Percentiles rank a stretch among this genome's conserved stretches.
Evolutionary conservation across 768 basidiomycete genomes (phyloP).

Genomic region (Lactarius quietus): DNA sequence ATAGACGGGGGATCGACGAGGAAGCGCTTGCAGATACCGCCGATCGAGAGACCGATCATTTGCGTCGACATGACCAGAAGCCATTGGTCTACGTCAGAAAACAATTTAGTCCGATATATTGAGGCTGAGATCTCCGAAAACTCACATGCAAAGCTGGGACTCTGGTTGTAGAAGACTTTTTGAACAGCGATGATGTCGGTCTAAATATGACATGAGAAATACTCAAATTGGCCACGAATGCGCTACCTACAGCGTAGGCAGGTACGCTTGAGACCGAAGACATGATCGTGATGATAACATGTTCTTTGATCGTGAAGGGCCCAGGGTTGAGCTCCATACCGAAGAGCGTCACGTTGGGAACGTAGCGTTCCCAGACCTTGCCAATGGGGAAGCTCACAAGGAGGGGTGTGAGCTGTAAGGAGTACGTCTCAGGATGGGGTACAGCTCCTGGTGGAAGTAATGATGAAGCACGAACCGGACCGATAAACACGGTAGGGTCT

Average conservation of each 20-base stretch:
- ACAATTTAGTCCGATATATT: neutral
- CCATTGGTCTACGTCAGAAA: constrained; percentile 33
- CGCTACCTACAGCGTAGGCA: constrained; percentile 30
- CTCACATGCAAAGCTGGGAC: constrained; percentile 36
- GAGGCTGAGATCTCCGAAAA: neutral
- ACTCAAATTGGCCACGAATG: neutral
- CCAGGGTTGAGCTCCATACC: constrained; percentile 59
- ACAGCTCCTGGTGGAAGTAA: too few species aligned
- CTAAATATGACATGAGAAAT: constrained; percentile 4
- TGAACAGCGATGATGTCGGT: constrained; percentile 48
- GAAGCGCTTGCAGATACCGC: too few species aligned
- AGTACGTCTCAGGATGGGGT: neutral
- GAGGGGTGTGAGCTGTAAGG: constrained; percentile 52
- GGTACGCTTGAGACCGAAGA: too few species aligned
- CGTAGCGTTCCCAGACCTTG: constrained; percentile 48
- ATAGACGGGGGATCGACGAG: constrained; percentile 42
- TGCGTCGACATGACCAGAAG: constrained; percentile 42
- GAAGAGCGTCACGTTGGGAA: constrained; percentile 52
- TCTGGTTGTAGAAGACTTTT: constrained; percentile 43
- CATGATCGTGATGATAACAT: constrained; percentile 49
- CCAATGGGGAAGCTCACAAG: constrained; percentile 66
- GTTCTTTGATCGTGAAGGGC: constrained; percentile 74
- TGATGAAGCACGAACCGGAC: neutral
- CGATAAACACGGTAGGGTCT: constrained; percentile 45
- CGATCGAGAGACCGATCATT: constrained; percentile 41